phyloP scores from a whole-genome alignment of 129 eudicot genomes.

The Solidago caesia region DNA sequence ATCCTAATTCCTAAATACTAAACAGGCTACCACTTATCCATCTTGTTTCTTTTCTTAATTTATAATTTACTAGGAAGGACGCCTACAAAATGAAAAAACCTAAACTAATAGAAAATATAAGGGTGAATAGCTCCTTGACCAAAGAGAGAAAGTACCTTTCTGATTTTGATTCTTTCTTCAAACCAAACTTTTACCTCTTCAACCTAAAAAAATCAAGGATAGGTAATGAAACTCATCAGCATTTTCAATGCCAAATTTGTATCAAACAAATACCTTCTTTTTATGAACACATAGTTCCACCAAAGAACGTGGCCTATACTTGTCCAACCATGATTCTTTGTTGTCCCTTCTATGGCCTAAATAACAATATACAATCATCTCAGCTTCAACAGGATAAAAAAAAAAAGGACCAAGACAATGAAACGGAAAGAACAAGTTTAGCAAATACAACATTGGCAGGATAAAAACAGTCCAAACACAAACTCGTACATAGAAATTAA shows the following conservation, averaged over 20 bases:
- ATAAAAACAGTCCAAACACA: slow-evolving; percentile 13
- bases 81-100: slow-evolving; percentile 7
- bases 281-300: slow-evolving; percentile 89
- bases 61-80: neutral
- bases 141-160: slow-evolving; percentile 43
- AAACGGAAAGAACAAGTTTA: neutral
- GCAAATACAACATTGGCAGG: neutral
- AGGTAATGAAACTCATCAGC: neutral
- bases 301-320: slow-evolving; percentile 66
- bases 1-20: neutral
- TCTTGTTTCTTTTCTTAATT: neutral
- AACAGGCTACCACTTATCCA: no score
- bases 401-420: slow-evolving; percentile 6
- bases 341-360: slow-evolving; percentile 43
- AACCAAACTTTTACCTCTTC: slow-evolving; percentile 86
- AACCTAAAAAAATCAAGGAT: slow-evolving; percentile 46
- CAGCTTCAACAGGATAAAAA: slow-evolving; percentile 9
- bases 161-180: slow-evolving; percentile 54
- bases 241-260: neutral
- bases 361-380: slow-evolving; percentile 13
- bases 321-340: slow-evolving; percentile 78
- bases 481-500: neutral
- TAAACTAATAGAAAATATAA: slow-evolving; percentile 2
- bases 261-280: slow-evolving; percentile 61
- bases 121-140: slow-evolving; percentile 3